Base-by-base conservation (phyloP, 164 flowering plant species). In the Annona cherimola region DNA sequence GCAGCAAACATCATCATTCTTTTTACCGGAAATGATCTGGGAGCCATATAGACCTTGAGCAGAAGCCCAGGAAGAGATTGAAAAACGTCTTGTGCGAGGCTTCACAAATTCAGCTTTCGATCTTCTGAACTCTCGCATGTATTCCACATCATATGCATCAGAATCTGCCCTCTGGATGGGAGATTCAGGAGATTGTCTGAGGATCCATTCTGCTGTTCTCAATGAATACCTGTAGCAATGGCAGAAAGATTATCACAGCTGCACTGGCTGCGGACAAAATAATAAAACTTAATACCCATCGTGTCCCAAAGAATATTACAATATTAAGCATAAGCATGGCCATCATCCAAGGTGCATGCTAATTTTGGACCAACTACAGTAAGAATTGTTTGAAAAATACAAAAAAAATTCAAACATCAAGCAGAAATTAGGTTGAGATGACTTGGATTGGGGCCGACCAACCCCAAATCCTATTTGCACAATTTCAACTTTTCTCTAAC, bases 211-310 rank as follows among this genome's bases (percentile, higher is more conserved):
- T 2, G 61, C 61, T 42, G 66, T 19, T 79, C 66, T 73, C 41
- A 63, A 66, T 50, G 76, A 73, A n/a, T 67, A 79, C 79, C 87
- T 84, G 87, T 67, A 80, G 46, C 72, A 5, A 50, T 50, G 57
- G 57, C 14, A 50, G 55, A 46, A 46, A 46, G 35, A 46, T 50
- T 9, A 50, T 5, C 14, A 16, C 14, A 50, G 14, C 14, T 7
- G 57, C 57, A 8, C 0, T 50, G 14, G 14, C 57, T 50, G 11
- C 57, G 9, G 11, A 50, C 14, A 9, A 6, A 50, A 26, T 2
- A 50, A 50, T 50, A 9, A 50, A 50, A 9, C 57, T 50, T 16
- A 16, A 50, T 7, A 50, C 35, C 35, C 35, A 26, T 26, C 1
- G 35, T 26, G 35, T 26, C 35, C 35, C 35, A 1, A 26, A 26